Percentiles rank a stretch among this genome's conserved stretches.
These are phyloP conservation scores for Phellopilus nigrolimitatus DNA, from an alignment of 1,284 basidiomycete species.

Conservation along the genomic window DNA sequence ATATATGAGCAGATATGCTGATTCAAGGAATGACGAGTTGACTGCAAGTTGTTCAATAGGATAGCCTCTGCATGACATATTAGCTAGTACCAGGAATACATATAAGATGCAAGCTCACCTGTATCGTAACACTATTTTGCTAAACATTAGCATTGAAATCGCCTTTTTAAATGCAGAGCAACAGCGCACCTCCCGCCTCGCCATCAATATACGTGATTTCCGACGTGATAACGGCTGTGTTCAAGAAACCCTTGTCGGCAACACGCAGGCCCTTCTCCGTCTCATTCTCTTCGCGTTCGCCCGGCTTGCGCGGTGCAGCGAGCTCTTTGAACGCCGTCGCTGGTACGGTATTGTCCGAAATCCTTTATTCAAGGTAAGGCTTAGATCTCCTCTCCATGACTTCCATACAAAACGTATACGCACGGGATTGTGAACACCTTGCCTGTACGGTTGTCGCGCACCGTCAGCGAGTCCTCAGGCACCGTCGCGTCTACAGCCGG, in stretches of 20 bases:
- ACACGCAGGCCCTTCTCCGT: slow-evolving; percentile 74
- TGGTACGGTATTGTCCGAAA: slow-evolving; percentile 68
- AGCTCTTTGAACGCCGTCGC: slow-evolving; percentile 81
- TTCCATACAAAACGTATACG: slow-evolving; percentile 28
- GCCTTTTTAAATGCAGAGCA: neutral
- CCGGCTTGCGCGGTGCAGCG: slow-evolving; percentile 47
- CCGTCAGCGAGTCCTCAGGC: slow-evolving; percentile 47
- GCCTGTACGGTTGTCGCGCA: slow-evolving; percentile 82
- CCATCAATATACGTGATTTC: slow-evolving; percentile 87
- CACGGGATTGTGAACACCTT: slow-evolving; percentile 73
- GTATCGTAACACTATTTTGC: slow-evolving; percentile 66
- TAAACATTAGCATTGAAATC: slow-evolving; percentile 1
- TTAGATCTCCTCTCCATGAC: neutral
- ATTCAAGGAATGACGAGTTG: slow-evolving; percentile 75
- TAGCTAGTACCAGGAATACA: neutral
- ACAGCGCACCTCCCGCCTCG: slow-evolving; percentile 63
- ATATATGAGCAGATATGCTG: slow-evolving; percentile 83
- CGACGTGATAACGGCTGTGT: slow-evolving; percentile 80
- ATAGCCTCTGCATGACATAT: slow-evolving; percentile 58
- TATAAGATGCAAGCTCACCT: slow-evolving; percentile 38
- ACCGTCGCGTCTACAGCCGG: slow-evolving; percentile 2
- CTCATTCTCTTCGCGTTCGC: slow-evolving; percentile 79
- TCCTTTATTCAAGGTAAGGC: slow-evolving; percentile 39
- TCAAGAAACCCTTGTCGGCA: slow-evolving; percentile 77
- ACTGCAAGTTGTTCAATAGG: slow-evolving; percentile 86